These are phyloP conservation scores for Puccinia polysora DNA, from an alignment of 1,284 basidiomycete species.

Conservation along the genomic window DNA sequence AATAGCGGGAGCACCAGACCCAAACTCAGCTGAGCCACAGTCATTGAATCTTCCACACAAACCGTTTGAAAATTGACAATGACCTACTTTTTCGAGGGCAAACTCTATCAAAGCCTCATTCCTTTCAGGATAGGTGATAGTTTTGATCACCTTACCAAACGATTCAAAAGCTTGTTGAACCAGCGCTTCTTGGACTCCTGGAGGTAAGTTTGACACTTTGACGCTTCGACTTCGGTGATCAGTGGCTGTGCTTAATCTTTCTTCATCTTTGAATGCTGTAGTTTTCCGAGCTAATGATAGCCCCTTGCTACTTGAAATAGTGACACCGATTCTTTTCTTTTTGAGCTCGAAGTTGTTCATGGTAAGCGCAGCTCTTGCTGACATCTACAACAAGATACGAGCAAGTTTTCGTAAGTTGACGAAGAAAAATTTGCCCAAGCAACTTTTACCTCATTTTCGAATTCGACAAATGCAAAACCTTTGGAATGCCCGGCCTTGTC, in stretches of 20 bases:
- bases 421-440: constrained; percentile 26
- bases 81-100: constrained; percentile 31
- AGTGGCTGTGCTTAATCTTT: constrained; percentile 50
- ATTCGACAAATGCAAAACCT: constrained; percentile 92
- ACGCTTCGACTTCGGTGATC: constrained; percentile 63
- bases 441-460: constrained; percentile 66
- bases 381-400: constrained; percentile 61
- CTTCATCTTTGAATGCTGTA: constrained; percentile 22
- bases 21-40: too few species aligned
- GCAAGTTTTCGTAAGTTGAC: constrained; percentile 4
- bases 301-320: constrained; percentile 70
- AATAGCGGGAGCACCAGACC: too few species aligned
- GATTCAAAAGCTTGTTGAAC: constrained; percentile 82
- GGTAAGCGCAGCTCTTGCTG: constrained; percentile 66
- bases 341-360: constrained; percentile 81
- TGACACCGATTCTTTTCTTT: constrained; percentile 76
- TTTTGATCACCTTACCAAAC: constrained; percentile 59
- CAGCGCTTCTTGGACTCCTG: constrained; percentile 72
- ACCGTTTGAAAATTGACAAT: not conserved
- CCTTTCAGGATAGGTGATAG: constrained; percentile 41
- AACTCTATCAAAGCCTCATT: constrained; percentile 40
- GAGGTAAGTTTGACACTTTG: constrained; percentile 68
- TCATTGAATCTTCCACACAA: too few species aligned
- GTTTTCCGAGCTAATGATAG: constrained; percentile 50
- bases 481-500: constrained; percentile 68